Evolutionary conservation across 176 grass and related monocot genomes (phyloP).

Genomic region (Lolium perenne): DNA sequence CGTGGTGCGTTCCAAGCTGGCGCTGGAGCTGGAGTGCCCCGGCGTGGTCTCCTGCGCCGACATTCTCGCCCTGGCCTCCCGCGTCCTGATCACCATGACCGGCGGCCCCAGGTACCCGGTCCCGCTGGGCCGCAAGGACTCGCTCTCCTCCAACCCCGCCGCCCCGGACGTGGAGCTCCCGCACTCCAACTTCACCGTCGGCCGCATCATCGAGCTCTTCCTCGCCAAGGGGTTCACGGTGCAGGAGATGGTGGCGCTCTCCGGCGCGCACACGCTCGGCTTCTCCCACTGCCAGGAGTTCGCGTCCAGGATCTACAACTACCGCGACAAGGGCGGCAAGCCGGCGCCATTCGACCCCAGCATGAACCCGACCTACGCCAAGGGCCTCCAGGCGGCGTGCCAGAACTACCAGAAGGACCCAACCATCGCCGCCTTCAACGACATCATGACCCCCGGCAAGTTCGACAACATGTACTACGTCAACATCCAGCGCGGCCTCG

Average conservation of each 20-base stretch:
- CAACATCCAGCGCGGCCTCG: constrained; percentile 73
- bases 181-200: constrained; percentile 56
- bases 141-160: constrained; percentile 56
- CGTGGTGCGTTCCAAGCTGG: constrained; percentile 69
- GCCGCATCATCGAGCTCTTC: constrained; percentile 53
- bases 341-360: constrained; percentile 52
- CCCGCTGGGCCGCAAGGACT: constrained; percentile 74
- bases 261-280: constrained; percentile 71
- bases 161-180: constrained; percentile 52
- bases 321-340: constrained; percentile 20
- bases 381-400: constrained; percentile 42
- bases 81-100: constrained; percentile 72
- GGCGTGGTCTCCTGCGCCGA: constrained; percentile 92
- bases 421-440: constrained; percentile 68
- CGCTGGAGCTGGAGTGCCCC: constrained; percentile 87
- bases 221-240: constrained; percentile 51
- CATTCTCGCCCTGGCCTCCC: constrained; percentile 70
- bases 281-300: constrained; percentile 89
- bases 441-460: constrained; percentile 81
- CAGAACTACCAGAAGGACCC: constrained; percentile 54
- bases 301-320: constrained; percentile 55
- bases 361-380: constrained; percentile 53
- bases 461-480: constrained; percentile 88
- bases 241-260: constrained; percentile 77
- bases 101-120: constrained; percentile 72